A percentile compares a stretch with the other conserved stretches of the same genome.
phyloP scores from a whole-genome alignment of 441 rosid species.

The Geranium incanum region DNA sequence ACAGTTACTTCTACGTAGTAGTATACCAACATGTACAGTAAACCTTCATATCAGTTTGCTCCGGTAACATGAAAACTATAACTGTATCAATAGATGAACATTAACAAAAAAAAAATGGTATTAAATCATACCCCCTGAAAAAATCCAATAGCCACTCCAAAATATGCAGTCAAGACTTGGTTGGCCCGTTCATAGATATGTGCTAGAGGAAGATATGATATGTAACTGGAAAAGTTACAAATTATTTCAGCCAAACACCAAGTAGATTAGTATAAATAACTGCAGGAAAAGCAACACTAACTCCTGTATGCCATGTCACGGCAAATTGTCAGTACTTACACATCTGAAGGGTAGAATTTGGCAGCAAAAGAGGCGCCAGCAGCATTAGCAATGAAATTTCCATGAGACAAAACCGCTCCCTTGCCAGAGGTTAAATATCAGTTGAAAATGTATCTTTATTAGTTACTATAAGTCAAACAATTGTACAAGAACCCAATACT shows the following conservation, averaged over 20 bases:
- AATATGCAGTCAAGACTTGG: conserved; percentile 56
- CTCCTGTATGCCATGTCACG: conserved; percentile 9
- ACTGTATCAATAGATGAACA: neutral
- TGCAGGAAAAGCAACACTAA: conserved; percentile 14
- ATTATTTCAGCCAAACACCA: conserved; percentile 20
- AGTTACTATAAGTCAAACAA: conserved; percentile 22
- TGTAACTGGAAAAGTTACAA: conserved; percentile 49
- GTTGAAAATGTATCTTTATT: conserved; percentile 16
- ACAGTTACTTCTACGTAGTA: neutral
- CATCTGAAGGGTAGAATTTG: conserved; percentile 67
- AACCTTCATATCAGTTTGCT: neutral
- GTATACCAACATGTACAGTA: neutral
- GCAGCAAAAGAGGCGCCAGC: conserved; percentile 49
- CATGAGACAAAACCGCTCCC: conserved; percentile 93
- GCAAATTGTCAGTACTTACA: conserved; percentile 47
- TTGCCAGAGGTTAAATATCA: conserved; percentile 29
- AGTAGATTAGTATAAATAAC: conserved; percentile 18
- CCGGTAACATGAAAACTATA: neutral
- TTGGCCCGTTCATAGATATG: conserved; percentile 90
- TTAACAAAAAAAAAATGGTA: neutral
- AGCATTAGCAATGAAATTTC: conserved; percentile 77
- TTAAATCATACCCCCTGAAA: conserved; percentile 80
- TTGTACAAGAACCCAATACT: conserved; percentile 9
- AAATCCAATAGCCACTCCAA: conserved; percentile 89
- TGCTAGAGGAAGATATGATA: conserved; percentile 96